These are phyloP conservation scores for Pelargonium nanum DNA, from an alignment of 345 rosid genomes.

Conservation along the genomic window DNA sequence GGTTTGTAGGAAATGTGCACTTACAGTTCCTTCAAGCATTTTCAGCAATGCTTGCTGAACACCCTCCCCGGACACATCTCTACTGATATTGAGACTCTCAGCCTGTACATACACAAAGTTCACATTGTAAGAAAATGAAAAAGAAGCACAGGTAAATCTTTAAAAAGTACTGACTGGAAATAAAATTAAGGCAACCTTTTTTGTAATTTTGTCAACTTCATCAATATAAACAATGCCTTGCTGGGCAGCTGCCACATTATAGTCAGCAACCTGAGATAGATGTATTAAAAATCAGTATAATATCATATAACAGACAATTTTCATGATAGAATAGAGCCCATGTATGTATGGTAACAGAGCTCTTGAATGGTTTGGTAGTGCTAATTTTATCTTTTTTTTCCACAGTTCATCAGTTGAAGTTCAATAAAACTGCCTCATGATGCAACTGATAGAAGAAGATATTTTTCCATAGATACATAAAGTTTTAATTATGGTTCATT, in stretches of 20 bases:
- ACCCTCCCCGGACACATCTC: constrained; percentile 99
- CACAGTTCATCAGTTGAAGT: not conserved
- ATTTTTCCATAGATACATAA: too few relatives aligned
- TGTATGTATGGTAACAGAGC: not conserved
- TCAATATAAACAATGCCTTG: constrained; percentile 98
- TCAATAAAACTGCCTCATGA: not conserved
- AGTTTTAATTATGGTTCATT: too few relatives aligned
- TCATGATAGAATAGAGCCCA: not conserved
- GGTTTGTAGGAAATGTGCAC: constrained; percentile 19
- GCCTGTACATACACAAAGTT: constrained; percentile 42
- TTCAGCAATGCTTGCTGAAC: constrained; percentile 96
- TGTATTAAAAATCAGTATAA: constrained; percentile 6
- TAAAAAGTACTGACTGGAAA: not conserved
- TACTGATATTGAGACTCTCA: constrained; percentile 89
- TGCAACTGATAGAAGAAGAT: not conserved
- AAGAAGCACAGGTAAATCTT: not conserved
- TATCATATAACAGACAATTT: too few relatives aligned
- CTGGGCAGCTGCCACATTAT: constrained; percentile 97
- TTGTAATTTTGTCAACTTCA: constrained; percentile 97
- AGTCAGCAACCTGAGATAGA: constrained; percentile 69
- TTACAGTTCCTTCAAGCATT: constrained; percentile 98
- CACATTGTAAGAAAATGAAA: not conserved
- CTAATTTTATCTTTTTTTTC: too few relatives aligned
- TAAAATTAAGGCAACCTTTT: constrained; percentile 43
- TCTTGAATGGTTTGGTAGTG: not conserved